Evolutionary conservation across 2,329 filamentous ascomycete genomes (phyloP).

Genomic region (Aspergillus udagawae): DNA sequence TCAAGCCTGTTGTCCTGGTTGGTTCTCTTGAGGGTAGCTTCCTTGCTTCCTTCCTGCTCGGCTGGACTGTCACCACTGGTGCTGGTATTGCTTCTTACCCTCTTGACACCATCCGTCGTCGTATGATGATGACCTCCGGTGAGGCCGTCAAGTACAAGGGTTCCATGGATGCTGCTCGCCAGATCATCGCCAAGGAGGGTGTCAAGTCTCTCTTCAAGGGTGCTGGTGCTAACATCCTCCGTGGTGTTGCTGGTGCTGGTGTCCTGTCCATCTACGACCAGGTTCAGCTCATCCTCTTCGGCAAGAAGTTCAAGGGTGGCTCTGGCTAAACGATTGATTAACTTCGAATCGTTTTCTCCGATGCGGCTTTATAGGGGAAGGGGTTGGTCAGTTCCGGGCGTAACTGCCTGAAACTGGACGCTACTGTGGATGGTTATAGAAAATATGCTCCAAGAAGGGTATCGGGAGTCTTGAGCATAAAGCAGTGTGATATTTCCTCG

Average conservation of each 20-base stretch:
- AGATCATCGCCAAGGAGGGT: conserved; percentile 97
- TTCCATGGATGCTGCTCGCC: conserved; percentile 88
- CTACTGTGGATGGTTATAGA: conserved; percentile 33
- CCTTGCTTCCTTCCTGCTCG: conserved; percentile 97
- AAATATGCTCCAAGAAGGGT: conserved; percentile 43
- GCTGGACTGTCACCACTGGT: conserved; percentile 99
- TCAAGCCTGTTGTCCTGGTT: conserved; percentile 97
- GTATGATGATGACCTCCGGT: conserved; percentile 99
- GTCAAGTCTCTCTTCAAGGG: conserved; percentile 99
- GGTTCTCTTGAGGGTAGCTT: conserved; percentile 95
- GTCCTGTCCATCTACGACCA: conserved; percentile 99
- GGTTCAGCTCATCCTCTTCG: conserved; percentile 98
- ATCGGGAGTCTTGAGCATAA: conserved; percentile 43
- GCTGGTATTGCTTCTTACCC: conserved; percentile 99
- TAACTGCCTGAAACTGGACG: conserved; percentile 26
- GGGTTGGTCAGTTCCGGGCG: conserved; percentile 25
- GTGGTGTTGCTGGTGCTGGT: conserved; percentile 99
- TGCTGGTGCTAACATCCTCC: conserved; percentile 99
- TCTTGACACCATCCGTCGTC: conserved; percentile 99
- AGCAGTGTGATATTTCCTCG: conserved; percentile 40
- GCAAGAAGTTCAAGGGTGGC: conserved; percentile 74
- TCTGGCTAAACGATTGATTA: conserved; percentile 29
- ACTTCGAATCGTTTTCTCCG: conserved; percentile 14
- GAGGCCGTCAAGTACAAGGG: conserved; percentile 99
- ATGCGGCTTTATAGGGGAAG: conserved; percentile 19